phyloP scores from a whole-genome alignment of 371 early-diverging fungal species.

The Thermomucor indicae-seudaticae region DNA sequence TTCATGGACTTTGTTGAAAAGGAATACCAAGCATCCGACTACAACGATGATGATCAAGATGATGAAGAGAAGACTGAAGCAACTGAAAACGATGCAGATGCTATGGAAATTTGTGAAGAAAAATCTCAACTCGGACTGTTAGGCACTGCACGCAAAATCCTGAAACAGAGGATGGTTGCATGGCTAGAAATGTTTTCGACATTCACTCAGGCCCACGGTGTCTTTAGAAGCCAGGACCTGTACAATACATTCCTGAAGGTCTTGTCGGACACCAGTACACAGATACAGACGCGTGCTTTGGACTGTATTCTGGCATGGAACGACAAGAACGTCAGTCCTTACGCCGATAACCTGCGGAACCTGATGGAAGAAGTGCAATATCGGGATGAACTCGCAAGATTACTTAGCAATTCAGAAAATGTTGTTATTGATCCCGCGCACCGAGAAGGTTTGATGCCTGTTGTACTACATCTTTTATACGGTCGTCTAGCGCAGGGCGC shows the following conservation, averaged over 20 bases:
- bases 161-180: constrained; percentile 50
- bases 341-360: constrained; percentile 70
- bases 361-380: constrained; percentile 83
- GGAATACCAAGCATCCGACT: constrained; percentile 51
- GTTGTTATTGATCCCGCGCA: constrained; percentile 61
- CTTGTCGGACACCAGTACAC: constrained; percentile 75
- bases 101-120: constrained; percentile 19
- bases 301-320: constrained; percentile 84
- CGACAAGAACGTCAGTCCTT: constrained; percentile 58
- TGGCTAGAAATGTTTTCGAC: constrained; percentile 77
- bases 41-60: constrained; percentile 32
- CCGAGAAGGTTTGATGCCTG: constrained; percentile 65
- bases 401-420: constrained; percentile 57
- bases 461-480: constrained; percentile 81
- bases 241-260: constrained; percentile 65
- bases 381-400: constrained; percentile 81
- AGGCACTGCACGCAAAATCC: constrained; percentile 33
- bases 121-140: constrained; percentile 34
- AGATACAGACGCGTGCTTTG: constrained; percentile 75
- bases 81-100: constrained; percentile 10
- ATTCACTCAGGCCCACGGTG: constrained; percentile 59
- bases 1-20: constrained; percentile 69
- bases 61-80: constrained; percentile 25
- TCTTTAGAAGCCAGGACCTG: constrained; percentile 50
- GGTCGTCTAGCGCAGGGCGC: constrained; percentile 81